phyloP scores from a whole-genome alignment of 352 stramenopile species.

The Elongisporangium anandrum region DNA sequence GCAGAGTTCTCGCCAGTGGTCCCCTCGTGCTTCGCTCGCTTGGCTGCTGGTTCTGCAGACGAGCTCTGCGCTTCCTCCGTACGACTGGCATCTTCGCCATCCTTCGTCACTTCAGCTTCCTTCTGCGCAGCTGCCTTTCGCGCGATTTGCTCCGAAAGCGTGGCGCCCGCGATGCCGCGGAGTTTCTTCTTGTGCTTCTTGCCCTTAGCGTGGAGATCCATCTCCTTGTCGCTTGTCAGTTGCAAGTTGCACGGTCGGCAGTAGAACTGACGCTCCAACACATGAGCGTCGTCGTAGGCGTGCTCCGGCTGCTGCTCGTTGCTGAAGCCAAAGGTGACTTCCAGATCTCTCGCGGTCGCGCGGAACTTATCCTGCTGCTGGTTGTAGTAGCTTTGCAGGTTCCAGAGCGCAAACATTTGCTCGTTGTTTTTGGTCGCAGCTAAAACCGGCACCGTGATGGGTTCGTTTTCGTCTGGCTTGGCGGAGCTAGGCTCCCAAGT shows the following conservation, averaged over 20 bases:
- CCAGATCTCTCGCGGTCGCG: constrained; percentile 17
- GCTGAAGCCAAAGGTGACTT: background rate
- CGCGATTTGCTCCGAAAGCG: constrained; percentile 47
- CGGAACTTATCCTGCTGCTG: constrained; percentile 50
- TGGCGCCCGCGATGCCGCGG: constrained; percentile 35
- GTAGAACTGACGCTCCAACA: constrained; percentile 53
- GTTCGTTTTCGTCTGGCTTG: constrained; percentile 10
- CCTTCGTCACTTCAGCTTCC: constrained; percentile 1
- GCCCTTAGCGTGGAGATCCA: constrained; percentile 66
- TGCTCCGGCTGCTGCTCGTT: constrained; percentile 17
- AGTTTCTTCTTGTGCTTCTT: constrained; percentile 85
- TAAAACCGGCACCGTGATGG: constrained; percentile 53
- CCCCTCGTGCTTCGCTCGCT: background rate
- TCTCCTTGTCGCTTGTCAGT: constrained; percentile 69
- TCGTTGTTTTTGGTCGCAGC: constrained; percentile 52
- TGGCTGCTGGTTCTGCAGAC: background rate
- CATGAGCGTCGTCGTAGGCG: constrained; percentile 35
- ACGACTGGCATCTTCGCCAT: background rate
- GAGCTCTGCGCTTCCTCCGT: background rate
- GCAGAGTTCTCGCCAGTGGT: background rate
- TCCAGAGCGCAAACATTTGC: constrained; percentile 77
- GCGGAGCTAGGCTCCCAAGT: constrained; percentile 29
- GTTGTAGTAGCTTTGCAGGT: constrained; percentile 50
- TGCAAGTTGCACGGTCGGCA: constrained; percentile 68
- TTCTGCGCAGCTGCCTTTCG: constrained; percentile 15